phyloP scores from a whole-genome alignment of 345 rosid genomes.

The Gossypium australe region DNA sequence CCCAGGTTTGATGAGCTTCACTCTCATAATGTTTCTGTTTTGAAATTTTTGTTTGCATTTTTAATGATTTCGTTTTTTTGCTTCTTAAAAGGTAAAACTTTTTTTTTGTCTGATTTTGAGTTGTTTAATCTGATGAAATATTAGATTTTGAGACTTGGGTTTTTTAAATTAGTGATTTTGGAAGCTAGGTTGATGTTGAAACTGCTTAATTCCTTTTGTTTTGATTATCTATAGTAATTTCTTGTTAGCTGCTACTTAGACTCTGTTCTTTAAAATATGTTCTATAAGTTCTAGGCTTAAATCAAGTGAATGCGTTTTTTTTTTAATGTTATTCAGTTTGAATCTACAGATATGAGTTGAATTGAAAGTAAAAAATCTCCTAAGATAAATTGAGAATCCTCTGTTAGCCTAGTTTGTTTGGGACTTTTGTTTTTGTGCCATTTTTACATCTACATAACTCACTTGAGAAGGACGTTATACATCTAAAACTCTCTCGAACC shows the following conservation, averaged over 20 bases:
- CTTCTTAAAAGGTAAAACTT: too few species aligned
- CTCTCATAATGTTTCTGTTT: neutral
- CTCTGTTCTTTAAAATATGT: neutral
- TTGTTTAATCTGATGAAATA: neutral
- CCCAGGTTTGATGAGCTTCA: neutral
- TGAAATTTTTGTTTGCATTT: neutral
- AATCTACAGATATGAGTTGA: neutral
- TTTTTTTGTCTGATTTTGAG: neutral
- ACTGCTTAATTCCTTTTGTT: neutral
- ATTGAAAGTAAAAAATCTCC: neutral
- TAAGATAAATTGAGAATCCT: neutral
- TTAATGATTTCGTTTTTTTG: neutral
- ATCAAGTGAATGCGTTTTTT: neutral
- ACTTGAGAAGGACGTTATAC: neutral
- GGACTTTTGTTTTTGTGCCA: neutral
- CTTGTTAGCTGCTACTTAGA: neutral
- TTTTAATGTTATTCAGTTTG: neutral
- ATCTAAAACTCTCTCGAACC: neutral
- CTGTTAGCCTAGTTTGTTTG: neutral
- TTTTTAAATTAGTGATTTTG: neutral
- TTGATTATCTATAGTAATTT: neutral
- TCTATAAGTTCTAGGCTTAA: neutral
- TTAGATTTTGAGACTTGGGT: neutral
- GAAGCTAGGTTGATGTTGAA: neutral
- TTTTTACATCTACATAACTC: neutral